Conservation (phyloP, 306 rosid species). For the Prunus dulcis region DNA sequence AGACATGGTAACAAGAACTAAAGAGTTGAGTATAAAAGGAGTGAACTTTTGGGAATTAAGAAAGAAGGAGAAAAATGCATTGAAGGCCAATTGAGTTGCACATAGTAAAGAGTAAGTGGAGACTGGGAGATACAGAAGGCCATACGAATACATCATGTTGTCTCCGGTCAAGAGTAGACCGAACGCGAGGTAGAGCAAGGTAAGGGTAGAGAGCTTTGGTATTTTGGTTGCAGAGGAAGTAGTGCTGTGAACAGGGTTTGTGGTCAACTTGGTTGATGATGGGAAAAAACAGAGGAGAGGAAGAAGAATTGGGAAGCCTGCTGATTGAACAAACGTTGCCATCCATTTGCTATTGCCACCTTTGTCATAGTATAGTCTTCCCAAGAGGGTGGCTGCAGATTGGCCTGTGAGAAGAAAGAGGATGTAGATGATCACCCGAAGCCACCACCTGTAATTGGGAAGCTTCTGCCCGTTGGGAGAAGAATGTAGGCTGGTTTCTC, state of each 20-base stretch:
- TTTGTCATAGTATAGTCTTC: conserved; percentile 54
- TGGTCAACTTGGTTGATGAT: conserved; percentile 11
- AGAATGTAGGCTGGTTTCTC: not conserved
- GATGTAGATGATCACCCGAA: conserved; percentile 36
- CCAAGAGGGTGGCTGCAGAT: conserved; percentile 53
- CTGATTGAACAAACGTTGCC: conserved; percentile 64
- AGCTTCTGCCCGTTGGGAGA: not conserved
- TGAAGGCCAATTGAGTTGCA: conserved; percentile 65
- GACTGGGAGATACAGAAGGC: conserved; percentile 54
- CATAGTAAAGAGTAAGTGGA: conserved; percentile 59
- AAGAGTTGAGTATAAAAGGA: conserved; percentile 45
- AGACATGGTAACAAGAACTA: conserved; percentile 51
- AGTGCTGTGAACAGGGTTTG: not conserved
- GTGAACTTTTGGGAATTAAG: conserved; percentile 59
- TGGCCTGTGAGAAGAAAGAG: conserved; percentile 47
- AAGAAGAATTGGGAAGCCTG: conserved; percentile 57
- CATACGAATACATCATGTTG: conserved; percentile 61
- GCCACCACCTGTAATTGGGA: conserved; percentile 46
- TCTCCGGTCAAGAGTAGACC: conserved; percentile 39
- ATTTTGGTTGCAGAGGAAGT: conserved; percentile 15
- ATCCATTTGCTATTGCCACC: conserved; percentile 76
- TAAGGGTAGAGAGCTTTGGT: conserved; percentile 18
- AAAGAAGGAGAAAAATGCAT: conserved; percentile 50
- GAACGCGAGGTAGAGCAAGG: conserved; percentile 33
- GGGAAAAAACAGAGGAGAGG: conserved; percentile 38